Evolutionary conservation across 768 basidiomycete species (phyloP), one percentile per base, ranked within the genome.

Genomic region (Stropharia rugosoannulata): DNA sequence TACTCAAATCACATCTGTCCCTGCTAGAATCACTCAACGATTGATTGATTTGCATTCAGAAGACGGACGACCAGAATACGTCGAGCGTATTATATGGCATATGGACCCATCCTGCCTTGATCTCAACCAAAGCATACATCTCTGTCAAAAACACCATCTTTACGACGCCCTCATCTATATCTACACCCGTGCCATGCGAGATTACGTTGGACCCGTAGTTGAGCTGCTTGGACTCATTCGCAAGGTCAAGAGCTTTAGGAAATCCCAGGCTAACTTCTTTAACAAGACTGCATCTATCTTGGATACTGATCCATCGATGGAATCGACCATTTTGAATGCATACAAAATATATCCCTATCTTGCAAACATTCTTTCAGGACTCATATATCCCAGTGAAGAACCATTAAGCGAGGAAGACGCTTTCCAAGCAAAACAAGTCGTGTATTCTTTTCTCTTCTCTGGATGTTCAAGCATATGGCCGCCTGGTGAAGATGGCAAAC

Each of bases 141-240:
- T 99, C 4, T 99, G 97, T 65, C 89, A 93, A 68, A 79, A 72
- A 55, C 82, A 94, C 65, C 80, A 80, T 25, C 82, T 98, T 4
- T 97, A 93, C 74, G 96, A 98, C 64, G 95, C 96, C 0, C 81
- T 98, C 55, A 88, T 96, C 55, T 95, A 97, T 68, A 87, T 98
- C 37, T 96, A 95, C 69, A 96, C 89, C 9, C 83, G 88, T 44
- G 93, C 95, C 3, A 71, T 99, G 62, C 80, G 76, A 57, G 97
- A 99, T 67, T 97, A 89, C 56, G 87, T 95, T 35, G 84, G 93
- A 6, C 96, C 97, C 0, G 73, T 98, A 5, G 89, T 95, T 55
- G 90, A 93, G 60, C 76, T 97, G 11, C 76, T 98, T 38, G 80
- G 76, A 9, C 81, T 97, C 43, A 84, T 98, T 39, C 83, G 87